Evolutionary conservation across 345 rosid species (phyloP).

Genomic region (Capsella bursapastoris): DNA sequence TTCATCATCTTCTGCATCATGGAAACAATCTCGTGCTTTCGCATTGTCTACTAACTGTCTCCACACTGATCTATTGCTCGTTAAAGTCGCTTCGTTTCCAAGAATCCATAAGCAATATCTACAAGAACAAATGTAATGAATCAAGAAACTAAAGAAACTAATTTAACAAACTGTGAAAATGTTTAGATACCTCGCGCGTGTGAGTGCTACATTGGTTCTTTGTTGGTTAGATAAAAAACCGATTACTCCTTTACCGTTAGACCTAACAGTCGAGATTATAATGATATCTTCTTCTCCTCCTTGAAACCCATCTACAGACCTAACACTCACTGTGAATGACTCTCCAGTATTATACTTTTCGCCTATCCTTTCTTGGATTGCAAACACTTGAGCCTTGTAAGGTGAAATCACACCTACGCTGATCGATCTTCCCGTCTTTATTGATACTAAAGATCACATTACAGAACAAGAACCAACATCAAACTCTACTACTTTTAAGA

Average conservation of each 20-base stretch:
- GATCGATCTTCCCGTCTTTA: conserved; percentile 14
- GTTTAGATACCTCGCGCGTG: conserved; percentile 50
- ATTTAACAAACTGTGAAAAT: neutral
- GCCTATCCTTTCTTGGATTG: conserved; percentile 52
- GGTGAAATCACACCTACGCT: conserved; percentile 60
- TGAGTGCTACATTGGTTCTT: conserved; percentile 52
- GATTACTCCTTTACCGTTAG: conserved; percentile 44
- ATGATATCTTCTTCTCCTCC: conserved; percentile 60
- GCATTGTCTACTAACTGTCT: conserved; percentile 46
- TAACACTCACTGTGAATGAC: conserved; percentile 44
- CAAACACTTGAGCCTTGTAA: conserved; percentile 58
- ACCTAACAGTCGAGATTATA: conserved; percentile 59
- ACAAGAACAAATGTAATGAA: neutral
- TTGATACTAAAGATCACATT: conserved; percentile 37
- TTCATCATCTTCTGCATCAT: conserved; percentile 47
- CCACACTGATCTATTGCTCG: conserved; percentile 49
- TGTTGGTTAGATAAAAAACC: conserved; percentile 52
- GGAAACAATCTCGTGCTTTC: conserved; percentile 42
- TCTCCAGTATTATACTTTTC: conserved; percentile 16
- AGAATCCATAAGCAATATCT: conserved; percentile 58
- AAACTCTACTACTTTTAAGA: neutral
- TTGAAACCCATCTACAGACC: conserved; percentile 60
- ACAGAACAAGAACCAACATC: conserved; percentile 13
- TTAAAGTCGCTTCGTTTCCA: conserved; percentile 52
- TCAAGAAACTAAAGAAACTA: neutral